A percentile compares a stretch with the other conserved stretches of the same genome.
phyloP scores from a whole-genome alignment of 2,329 filamentous ascomycete species.

The Madurella fahalii region DNA sequence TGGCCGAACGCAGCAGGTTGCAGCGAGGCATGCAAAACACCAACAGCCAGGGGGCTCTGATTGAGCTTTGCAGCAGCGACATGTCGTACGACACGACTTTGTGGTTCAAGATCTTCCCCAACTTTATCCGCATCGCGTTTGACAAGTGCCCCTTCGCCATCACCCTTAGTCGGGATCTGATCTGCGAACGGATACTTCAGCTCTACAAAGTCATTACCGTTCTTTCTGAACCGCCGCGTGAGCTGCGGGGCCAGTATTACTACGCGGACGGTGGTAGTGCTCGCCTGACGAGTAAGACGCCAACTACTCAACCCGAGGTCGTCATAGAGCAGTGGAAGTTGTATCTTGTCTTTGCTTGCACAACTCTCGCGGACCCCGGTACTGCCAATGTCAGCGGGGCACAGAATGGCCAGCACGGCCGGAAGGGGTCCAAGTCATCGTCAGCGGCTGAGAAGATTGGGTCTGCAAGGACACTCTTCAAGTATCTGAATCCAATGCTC shows the following conservation, averaged over 20 bases:
- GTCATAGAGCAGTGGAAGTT: slow-evolving; percentile 97
- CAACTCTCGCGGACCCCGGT: slow-evolving; percentile 82
- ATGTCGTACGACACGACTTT: slow-evolving; percentile 89
- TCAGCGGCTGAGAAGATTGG: slow-evolving; percentile 71
- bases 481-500: slow-evolving; percentile 83
- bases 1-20: slow-evolving; percentile 86
- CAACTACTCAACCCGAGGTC: slow-evolving; percentile 74
- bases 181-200: slow-evolving; percentile 86
- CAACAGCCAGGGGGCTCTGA: slow-evolving; percentile 77
- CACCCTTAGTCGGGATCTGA: slow-evolving; percentile 82
- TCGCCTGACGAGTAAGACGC: slow-evolving; percentile 49
- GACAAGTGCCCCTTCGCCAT: slow-evolving; percentile 90
- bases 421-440: slow-evolving; percentile 71
- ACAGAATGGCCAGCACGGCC: slow-evolving; percentile 66
- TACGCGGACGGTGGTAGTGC: slow-evolving; percentile 58
- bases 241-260: slow-evolving; percentile 61
- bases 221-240: slow-evolving; percentile 69
- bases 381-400: slow-evolving; percentile 54
- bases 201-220: slow-evolving; percentile 83
- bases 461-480: slow-evolving; percentile 84
- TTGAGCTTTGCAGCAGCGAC: slow-evolving; percentile 93
- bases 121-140: slow-evolving; percentile 84
- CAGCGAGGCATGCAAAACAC: slow-evolving; percentile 85
- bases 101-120: slow-evolving; percentile 98
- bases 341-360: slow-evolving; percentile 95